Base-by-base conservation (phyloP, 768 basidiomycete genomes). In the Harrya chromipes region DNA sequence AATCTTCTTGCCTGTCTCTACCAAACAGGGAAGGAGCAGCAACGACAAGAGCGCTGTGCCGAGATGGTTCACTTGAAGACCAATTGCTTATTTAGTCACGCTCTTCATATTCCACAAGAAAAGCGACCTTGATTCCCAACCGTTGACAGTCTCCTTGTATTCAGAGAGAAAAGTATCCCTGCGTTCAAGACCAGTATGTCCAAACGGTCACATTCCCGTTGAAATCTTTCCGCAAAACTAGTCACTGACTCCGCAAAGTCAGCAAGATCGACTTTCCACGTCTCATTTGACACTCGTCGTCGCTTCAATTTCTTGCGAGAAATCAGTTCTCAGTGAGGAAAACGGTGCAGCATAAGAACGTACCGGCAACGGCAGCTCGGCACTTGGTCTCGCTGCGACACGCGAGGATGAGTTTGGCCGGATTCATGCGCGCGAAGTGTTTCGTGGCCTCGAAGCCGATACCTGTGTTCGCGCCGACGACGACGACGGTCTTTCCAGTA, bases 161-260 rank as follows among this genome's bases (percentile, higher is more conserved):
- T n/a, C 43, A 1, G 0, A 1, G 0, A 16, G 1, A 0, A n/a
- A n/a, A 44, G n/a, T 2, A 72, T 44, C 0, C 54, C 76, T 1
- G 78, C 76, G 26, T 79, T 79, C 59, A 72, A 68, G 11, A 79
- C 66, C 3, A 81, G 59, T 17, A 78, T 54, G 20, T 62, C 60
- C 8, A 59, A 24, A 19, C 46, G 47, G 11, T 50, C 60, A 21
- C 21, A 43, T 7, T 59, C 56, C 0, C 20, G 35, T 2, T 50
- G n/a, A 4, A 59, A 48, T 24, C 14, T 44, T 24, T 59, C 52
- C 19, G 45, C 45, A 9, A 61, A 58, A 4, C 37, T 27, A 4
- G 2, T 41, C 8, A 62, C 54, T 1, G 60, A 61, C n/a, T n/a
- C n/a, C 4, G 49, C 2, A 41, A 61, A 62, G 11, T 56, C 46